Percentiles rank a stretch among this genome's conserved stretches.
phyloP scores from a whole-genome alignment of 2,329 filamentous ascomycete genomes.

The Penicillium sp. region DNA sequence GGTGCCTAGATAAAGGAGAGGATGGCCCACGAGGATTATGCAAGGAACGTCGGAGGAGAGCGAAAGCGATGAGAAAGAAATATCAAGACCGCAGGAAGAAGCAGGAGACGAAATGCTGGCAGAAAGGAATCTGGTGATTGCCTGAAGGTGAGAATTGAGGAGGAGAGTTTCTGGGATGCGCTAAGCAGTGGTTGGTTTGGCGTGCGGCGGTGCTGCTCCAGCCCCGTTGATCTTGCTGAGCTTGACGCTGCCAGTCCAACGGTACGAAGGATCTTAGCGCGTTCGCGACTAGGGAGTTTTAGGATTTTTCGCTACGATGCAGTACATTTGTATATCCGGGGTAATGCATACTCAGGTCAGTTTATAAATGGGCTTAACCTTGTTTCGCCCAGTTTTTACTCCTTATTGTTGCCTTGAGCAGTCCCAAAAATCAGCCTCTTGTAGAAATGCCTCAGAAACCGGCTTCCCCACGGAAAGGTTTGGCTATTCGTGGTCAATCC shows the following conservation, averaged over 20 bases:
- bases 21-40: constrained; percentile 12
- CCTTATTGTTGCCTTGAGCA: not conserved
- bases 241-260: constrained; percentile 1
- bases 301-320: not conserved
- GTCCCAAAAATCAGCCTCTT: not conserved
- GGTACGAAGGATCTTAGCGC: constrained; percentile 3
- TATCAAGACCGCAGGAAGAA: not conserved
- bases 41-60: constrained; percentile 8
- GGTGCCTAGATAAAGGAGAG: not conserved
- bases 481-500: not conserved
- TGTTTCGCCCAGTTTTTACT: not conserved
- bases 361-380: not conserved
- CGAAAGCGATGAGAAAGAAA: not conserved
- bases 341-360: not conserved
- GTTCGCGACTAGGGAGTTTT: not conserved
- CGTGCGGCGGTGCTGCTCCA: constrained; percentile 16
- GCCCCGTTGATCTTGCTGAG: constrained; percentile 14
- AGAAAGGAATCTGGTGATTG: constrained; percentile 2
- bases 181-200: constrained; percentile 16
- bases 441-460: not conserved
- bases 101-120: not conserved
- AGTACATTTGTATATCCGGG: constrained; percentile 1
- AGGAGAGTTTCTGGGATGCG: constrained; percentile 14
- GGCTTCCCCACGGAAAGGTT: not conserved
- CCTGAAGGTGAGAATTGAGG: constrained; percentile 14